A percentile compares a stretch with the other conserved stretches of the same genome.
Conservation (phyloP, 805 yeast species). For the Candida silvicultrix region DNA sequence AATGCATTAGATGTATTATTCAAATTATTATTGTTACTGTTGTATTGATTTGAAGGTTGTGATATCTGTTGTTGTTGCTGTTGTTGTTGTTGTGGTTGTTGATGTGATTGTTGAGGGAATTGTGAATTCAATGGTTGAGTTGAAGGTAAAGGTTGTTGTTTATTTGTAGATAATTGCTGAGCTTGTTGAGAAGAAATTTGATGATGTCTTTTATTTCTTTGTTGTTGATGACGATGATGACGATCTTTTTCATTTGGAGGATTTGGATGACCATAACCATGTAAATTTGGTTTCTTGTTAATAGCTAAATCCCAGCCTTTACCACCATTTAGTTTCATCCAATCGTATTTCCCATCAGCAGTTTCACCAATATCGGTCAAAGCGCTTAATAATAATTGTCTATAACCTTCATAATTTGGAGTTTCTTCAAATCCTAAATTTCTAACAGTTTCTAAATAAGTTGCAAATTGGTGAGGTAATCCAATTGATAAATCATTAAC, state of each 20-base stretch:
- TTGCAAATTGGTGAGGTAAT: slow-evolving; percentile 69
- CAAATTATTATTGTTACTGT: slow-evolving; percentile 10
- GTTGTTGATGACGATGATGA: slow-evolving; percentile 21
- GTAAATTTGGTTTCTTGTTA: slow-evolving; percentile 73
- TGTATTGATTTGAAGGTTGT: slow-evolving; percentile 1
- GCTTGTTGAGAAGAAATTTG: slow-evolving; percentile 16
- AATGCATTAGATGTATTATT: slow-evolving; percentile 17
- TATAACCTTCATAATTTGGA: slow-evolving; percentile 68
- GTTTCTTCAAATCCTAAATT: slow-evolving; percentile 69
- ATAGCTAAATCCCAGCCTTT: slow-evolving; percentile 75
- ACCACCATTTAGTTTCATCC: slow-evolving; percentile 77
- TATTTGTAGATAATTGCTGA: slow-evolving; percentile 5
- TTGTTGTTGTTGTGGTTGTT: slow-evolving; percentile 14
- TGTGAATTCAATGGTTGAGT: slow-evolving; percentile 4
- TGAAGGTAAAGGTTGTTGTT: slow-evolving; percentile 2
- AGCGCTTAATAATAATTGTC: slow-evolving; percentile 53
- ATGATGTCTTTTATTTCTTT: slow-evolving; percentile 22
- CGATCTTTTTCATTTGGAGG: slow-evolving; percentile 32
- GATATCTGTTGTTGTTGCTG: slow-evolving; percentile 7
- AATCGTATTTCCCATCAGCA: slow-evolving; percentile 69
- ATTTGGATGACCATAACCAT: slow-evolving; percentile 74
- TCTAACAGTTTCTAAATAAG: slow-evolving; percentile 64
- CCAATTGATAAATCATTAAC: slow-evolving; percentile 54
- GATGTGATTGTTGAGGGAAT: slow-evolving; percentile 8
- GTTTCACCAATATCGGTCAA: slow-evolving; percentile 50